Evolutionary conservation across 495 filamentous ascomycete genomes (phyloP).

Genomic region (Aspergillus diversus): DNA sequence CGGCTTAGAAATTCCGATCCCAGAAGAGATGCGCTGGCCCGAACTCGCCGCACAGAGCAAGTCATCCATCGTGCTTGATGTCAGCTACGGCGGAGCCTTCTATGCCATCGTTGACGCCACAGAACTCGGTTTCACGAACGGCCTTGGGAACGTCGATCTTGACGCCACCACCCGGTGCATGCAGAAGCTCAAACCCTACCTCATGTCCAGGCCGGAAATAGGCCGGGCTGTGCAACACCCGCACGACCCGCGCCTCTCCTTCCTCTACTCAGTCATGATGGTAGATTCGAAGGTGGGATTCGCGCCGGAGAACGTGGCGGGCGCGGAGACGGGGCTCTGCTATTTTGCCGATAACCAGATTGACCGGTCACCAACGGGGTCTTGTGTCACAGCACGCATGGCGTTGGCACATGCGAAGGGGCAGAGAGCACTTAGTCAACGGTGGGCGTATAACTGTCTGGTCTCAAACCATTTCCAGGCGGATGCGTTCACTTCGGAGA

Average conservation of each 20-base stretch:
- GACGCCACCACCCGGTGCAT: conserved; percentile 17
- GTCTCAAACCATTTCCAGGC: conserved; percentile 29
- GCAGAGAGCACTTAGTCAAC: conserved; percentile 12
- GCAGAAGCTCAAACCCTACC: conserved; percentile 25
- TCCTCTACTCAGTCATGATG: conserved; percentile 34
- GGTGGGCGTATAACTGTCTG: conserved; percentile 34
- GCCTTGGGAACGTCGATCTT: conserved; percentile 21
- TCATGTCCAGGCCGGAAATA: conserved; percentile 22
- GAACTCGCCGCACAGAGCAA: conserved; percentile 20
- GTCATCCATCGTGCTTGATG: conserved; percentile 19
- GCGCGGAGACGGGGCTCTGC: conserved; percentile 28
- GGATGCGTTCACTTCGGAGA: conserved; percentile 21
- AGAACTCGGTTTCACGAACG: conserved; percentile 28
- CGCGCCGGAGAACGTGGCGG: conserved; percentile 15
- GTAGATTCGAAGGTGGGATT: conserved; percentile 20
- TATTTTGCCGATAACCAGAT: conserved; percentile 33
- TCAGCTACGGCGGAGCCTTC: conserved; percentile 34
- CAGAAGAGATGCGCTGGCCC: conserved; percentile 26
- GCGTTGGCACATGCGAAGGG: conserved; percentile 29
- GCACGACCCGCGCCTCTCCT: conserved; percentile 25
- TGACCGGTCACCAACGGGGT: conserved; percentile 33
- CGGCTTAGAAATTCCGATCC: conserved; percentile 23
- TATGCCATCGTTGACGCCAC: conserved; percentile 28
- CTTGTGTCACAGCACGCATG: conserved; percentile 29
- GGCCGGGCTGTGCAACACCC: conserved; percentile 21